Conservation (phyloP, 192 early-diverging fungal genomes). For the Coemansia asiatica region DNA sequence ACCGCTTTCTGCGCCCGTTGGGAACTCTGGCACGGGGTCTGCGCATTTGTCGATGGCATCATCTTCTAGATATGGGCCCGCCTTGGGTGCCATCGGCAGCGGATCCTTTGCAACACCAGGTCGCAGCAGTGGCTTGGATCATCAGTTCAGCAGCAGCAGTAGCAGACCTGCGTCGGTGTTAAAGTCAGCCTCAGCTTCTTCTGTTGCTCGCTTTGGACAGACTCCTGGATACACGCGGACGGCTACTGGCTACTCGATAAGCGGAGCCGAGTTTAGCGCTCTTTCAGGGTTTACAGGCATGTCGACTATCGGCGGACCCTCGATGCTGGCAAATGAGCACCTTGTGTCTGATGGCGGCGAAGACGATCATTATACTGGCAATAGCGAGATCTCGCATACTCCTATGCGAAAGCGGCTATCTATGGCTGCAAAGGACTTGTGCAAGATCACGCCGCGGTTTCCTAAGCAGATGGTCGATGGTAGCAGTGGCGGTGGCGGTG, state of each 20-base stretch:
- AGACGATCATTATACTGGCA: conserved; percentile 10
- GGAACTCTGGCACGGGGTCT: not conserved
- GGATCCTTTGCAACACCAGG: conserved; percentile 13
- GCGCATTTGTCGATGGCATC: no score
- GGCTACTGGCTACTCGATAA: conserved; percentile 22
- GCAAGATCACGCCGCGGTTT: conserved; percentile 40
- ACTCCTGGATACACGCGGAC: conserved; percentile 33
- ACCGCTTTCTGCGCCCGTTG: conserved; percentile 1
- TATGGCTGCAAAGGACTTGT: conserved; percentile 42
- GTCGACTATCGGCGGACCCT: conserved; percentile 34
- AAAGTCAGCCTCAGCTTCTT: not conserved
- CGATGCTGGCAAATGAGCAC: conserved; percentile 5
- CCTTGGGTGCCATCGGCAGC: no score
- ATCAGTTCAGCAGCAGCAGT: not conserved
- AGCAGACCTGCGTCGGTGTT: not conserved
- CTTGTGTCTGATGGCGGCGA: conserved; percentile 7
- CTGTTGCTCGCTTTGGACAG: conserved; percentile 7
- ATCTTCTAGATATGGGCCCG: not conserved
- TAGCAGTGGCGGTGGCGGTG: not conserved
- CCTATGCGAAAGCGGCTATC: conserved; percentile 48
- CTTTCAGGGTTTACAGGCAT: conserved; percentile 41
- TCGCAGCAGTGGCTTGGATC: not conserved
- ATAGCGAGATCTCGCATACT: conserved; percentile 14
- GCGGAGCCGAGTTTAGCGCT: conserved; percentile 31
- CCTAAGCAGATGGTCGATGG: not conserved